Conservation (phyloP, 2,329 filamentous ascomycete genomes). For the Shiraia bambusicola region DNA sequence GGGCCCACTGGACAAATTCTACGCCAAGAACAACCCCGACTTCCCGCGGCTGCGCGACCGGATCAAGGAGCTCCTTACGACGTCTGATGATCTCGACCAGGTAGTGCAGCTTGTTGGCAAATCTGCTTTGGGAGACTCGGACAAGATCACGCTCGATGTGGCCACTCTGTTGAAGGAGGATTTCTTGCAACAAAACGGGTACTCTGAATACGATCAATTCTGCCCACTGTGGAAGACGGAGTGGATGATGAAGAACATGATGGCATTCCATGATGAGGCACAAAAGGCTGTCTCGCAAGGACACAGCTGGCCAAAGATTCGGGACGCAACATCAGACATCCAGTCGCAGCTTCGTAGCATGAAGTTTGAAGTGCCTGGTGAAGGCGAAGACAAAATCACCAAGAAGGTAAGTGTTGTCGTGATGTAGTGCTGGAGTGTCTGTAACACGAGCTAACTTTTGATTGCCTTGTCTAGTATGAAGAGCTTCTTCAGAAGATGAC, state of each 20-base stretch:
- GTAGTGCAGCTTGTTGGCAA: constrained; percentile 98
- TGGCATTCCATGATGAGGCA: constrained; percentile 95
- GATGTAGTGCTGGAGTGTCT: not conserved
- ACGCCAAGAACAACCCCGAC: constrained; percentile 89
- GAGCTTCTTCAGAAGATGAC: constrained; percentile 86
- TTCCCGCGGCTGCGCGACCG: constrained; percentile 91
- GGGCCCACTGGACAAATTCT: constrained; percentile 82
- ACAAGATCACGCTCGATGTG: constrained; percentile 97
- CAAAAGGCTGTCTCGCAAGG: constrained; percentile 94
- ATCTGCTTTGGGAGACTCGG: constrained; percentile 88
- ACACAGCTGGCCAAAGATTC: constrained; percentile 87
- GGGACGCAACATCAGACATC: constrained; percentile 84
- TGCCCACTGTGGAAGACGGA: constrained; percentile 99
- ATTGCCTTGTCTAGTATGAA: constrained; percentile 68
- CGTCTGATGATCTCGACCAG: constrained; percentile 96
- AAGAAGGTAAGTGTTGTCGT: constrained; percentile 68
- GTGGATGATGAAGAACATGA: constrained; percentile 99
- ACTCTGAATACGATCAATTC: constrained; percentile 98
- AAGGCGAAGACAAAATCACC: constrained; percentile 75
- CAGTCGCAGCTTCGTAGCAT: constrained; percentile 83
- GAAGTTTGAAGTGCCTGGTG: constrained; percentile 92
- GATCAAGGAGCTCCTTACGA: constrained; percentile 89
- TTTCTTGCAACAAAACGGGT: constrained; percentile 98
- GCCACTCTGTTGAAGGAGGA: constrained; percentile 94
- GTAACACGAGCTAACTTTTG: constrained; percentile 42